Evolutionary conservation across 1,284 basidiomycete genomes (phyloP), one percentile per base, ranked within the genome.

Genomic region (Boletus mariae): DNA sequence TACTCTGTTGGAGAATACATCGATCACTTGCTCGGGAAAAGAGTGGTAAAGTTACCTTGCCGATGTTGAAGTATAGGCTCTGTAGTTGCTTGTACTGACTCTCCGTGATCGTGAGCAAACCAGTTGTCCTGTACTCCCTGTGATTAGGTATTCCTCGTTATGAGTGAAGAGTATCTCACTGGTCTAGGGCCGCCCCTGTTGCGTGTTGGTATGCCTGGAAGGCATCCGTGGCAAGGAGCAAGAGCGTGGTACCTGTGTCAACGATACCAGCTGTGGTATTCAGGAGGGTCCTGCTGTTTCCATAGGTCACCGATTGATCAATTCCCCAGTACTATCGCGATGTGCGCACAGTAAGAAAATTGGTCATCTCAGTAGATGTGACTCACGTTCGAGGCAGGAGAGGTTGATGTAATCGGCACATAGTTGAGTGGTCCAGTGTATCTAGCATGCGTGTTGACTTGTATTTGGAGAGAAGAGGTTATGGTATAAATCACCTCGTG

Each of bases 51-150:
- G 9, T 47, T 60, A 78, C 77, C 13, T 61, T 68, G 41, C 75
- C 75, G 51, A 83, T 78, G 44, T 71, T 69, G 71, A 87, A 84
- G 68, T 75, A 75, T 55, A 87, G 66, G 61, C 75, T 80, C 67
- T 85, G 62, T 52, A 85, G 68, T 42, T 73, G 71, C 9, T 63
- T 47, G 59, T 78, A 83, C 65, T 86, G 80, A 11, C 65, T 54
- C 26, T 72, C 54, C 2, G 79, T 80, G 61, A 87, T 64, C 38
- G 73, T 76, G 37, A 87, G 75, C 42, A 87, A 73, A 9, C 83
- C 83, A 4, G 82, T 84, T 7, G 61, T 65, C 45, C 62, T 71
- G 51, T 17, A 9, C 28, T n/a, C 35, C 35, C 7, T 29, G 35
- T 12, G 15, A 12, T 37, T 5, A 37, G 7, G n/a, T 37, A 8